These are phyloP conservation scores for Prunella vulgaris DNA, from an alignment of 257 asterid species.

Conservation along the genomic window DNA sequence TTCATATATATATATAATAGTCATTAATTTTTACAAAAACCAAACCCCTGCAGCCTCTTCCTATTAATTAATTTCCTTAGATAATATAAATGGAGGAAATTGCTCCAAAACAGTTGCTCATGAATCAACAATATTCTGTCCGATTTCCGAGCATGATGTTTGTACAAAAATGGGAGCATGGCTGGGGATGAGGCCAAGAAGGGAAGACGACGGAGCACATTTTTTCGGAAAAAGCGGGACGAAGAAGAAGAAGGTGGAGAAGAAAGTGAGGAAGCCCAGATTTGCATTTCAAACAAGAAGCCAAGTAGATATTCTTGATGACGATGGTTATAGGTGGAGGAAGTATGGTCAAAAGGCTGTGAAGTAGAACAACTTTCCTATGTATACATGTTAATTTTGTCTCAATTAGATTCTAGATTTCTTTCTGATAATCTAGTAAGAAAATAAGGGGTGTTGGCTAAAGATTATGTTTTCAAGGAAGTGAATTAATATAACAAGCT, in stretches of 20 bases:
- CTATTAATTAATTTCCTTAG: not conserved
- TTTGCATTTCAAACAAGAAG: conserved; percentile 59
- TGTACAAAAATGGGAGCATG: conserved; percentile 10
- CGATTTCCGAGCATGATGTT: conserved; percentile 10
- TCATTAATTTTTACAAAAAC: not conserved
- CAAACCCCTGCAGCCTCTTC: not conserved
- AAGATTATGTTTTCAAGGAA: too few relatives aligned
- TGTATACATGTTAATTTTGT: conserved; percentile 27
- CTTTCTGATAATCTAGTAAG: not conserved
- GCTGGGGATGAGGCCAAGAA: conserved; percentile 1
- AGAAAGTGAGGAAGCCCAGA: conserved; percentile 39
- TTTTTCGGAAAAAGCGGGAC: not conserved
- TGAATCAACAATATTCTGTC: too few relatives aligned
- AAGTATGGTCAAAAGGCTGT: conserved; percentile 69
- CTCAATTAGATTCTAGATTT: not conserved
- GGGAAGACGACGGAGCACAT: not conserved
- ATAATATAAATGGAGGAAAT: conserved; percentile 20
- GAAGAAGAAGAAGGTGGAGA: conserved; percentile 30
- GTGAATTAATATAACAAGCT: too few relatives aligned
- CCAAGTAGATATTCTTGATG: conserved; percentile 65
- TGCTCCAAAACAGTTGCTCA: conserved; percentile 4
- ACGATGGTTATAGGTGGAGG: conserved; percentile 73
- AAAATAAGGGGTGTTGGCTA: too few relatives aligned
- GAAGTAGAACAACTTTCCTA: conserved; percentile 58
- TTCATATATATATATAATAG: too few relatives aligned